Conservation (phyloP, 345 rosid species). For the Clausena lansium region DNA sequence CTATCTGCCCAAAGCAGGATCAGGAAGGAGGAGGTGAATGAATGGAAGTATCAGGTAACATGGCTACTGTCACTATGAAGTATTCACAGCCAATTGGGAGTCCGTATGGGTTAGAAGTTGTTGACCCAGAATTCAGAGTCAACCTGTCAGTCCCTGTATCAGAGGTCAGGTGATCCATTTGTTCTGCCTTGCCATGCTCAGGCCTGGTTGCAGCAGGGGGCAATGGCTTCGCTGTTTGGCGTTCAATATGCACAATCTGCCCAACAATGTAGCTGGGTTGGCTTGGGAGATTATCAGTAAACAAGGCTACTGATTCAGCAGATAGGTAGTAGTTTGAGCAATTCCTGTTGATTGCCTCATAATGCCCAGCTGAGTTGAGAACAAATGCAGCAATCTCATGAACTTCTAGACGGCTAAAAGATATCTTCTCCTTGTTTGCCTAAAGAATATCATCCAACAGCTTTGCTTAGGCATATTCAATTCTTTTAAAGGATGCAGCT, state of each 20-base stretch:
- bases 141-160: constrained; percentile 52
- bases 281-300: constrained; percentile 78
- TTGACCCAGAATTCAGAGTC: constrained; percentile 52
- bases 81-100: constrained; percentile 86
- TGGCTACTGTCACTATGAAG: constrained; percentile 92
- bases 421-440: constrained; percentile 94
- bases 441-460: constrained; percentile 26
- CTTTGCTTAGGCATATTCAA: background rate
- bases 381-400: constrained; percentile 96
- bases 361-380: constrained; percentile 69
- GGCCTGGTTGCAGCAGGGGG: constrained; percentile 38
- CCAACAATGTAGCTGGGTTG: constrained; percentile 85
- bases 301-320: constrained; percentile 89
- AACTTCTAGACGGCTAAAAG: constrained; percentile 79
- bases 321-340: constrained; percentile 78
- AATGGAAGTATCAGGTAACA: constrained; percentile 86
- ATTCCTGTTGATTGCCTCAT: constrained; percentile 80
- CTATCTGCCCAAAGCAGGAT: constrained; percentile 68
- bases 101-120: constrained; percentile 61
- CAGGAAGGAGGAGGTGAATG: constrained; percentile 82
- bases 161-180: constrained; percentile 40
- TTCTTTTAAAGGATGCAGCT: background rate
- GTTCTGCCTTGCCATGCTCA: constrained; percentile 38
- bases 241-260: constrained; percentile 87
- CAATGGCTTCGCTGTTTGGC: constrained; percentile 60